Base-by-base conservation (phyloP, 306 rosid genomes). In the Astragalus glycyphyllos region DNA sequence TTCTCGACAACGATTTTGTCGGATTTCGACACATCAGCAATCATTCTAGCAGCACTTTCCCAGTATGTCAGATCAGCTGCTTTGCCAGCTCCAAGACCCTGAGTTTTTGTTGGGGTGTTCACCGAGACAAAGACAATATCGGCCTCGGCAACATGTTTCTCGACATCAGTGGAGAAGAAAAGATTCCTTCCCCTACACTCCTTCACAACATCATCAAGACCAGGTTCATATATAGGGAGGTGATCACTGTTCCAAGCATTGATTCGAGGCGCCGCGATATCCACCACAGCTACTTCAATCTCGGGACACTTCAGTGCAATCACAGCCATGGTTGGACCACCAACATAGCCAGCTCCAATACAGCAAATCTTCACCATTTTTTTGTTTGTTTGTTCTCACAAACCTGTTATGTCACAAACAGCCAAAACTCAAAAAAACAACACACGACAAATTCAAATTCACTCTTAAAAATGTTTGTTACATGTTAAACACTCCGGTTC, bases 291-390 rank as follows among this genome's bases (percentile, higher is more conserved):
- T 12, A 87, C 92, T 74, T 82, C 82, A 1, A 84, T 73, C 61
- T 82, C 78, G 8, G 92, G 92, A 71, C 92, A 87, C 76, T 87
- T 87, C 23, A 84, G 57, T 13, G 92, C 89, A 78, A 87, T 92
- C 78, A 92, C 96, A 14, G 98, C 98, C 98, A 92, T 89, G 76
- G 98, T 92, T 29, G 98, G 98, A 17, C 98, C 98, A 55, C 98
- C 98, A 0, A 92, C 98, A 69, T 92, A 92, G 29, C 98, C 98
- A 20, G 98, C 98, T 37, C 98, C 98, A 72, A 92, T 89, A 80
- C 98, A 92, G 51, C 98, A 92, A 79, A 92, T 89, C 88, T 89
- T 92, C 85, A 92, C 98, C 98, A 92, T 92, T 78, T 83, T 83
- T 86, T 86, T 42, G 75, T 75, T 86, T 44, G 44, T 9, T 71